These are phyloP conservation scores for Rhododendron griersonianum DNA, from an alignment of 148 eudicot genomes.

Conservation along the genomic window DNA sequence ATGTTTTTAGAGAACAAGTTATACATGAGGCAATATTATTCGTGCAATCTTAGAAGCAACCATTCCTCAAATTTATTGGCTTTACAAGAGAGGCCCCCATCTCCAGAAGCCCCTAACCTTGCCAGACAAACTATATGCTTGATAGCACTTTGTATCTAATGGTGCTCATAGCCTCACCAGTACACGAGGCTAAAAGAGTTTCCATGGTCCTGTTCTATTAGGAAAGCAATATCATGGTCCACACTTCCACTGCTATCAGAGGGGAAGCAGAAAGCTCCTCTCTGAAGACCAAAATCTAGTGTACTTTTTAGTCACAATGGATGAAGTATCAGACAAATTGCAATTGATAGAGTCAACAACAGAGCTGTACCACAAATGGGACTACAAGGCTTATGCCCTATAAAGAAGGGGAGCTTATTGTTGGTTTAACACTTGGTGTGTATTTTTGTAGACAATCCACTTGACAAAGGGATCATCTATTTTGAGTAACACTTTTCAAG, in stretches of 20 bases:
- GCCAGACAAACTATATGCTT: neutral
- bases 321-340: neutral
- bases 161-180: neutral
- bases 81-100: neutral
- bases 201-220: neutral
- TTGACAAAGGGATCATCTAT: neutral
- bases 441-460: neutral
- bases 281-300: neutral
- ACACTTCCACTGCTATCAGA: neutral
- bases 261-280: neutral
- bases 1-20: neutral
- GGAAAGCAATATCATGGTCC: neutral
- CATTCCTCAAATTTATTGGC: neutral
- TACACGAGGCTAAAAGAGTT: neutral
- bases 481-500: slow-evolving; percentile 3
- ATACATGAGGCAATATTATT: neutral
- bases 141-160: neutral
- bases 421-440: neutral
- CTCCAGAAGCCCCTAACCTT: neutral
- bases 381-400: neutral
- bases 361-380: neutral
- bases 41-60: neutral
- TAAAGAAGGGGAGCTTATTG: neutral
- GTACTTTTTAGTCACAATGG: neutral
- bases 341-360: neutral